Conservation (phyloP, 345 rosid species). For the Trapa bicornis region DNA sequence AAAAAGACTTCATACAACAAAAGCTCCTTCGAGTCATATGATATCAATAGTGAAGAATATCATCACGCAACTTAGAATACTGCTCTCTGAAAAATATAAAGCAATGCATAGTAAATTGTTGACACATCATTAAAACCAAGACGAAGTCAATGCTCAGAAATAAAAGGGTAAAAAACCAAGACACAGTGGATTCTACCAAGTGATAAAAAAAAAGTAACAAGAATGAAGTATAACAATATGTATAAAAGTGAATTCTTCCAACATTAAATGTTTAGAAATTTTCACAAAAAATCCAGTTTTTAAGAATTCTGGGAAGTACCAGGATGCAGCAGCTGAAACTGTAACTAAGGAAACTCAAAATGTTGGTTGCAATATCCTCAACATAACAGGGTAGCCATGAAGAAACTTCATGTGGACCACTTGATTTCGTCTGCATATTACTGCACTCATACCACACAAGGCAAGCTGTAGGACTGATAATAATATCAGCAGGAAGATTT, state of each 20-base stretch:
- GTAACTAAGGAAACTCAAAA: slow-evolving; percentile 67
- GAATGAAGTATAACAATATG: too few relatives aligned
- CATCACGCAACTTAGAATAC: not conserved
- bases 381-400: slow-evolving; percentile 51
- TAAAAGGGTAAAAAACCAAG: too few relatives aligned
- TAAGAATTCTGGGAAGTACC: slow-evolving; percentile 26
- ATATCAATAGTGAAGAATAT: not conserved
- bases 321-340: slow-evolving; percentile 69
- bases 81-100: not conserved
- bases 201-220: too few relatives aligned
- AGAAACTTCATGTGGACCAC: slow-evolving; percentile 40
- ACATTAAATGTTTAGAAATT: too few relatives aligned
- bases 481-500: slow-evolving; percentile 63
- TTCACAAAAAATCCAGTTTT: not conserved
- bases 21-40: not conserved
- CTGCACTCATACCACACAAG: slow-evolving; percentile 70
- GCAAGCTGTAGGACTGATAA: slow-evolving; percentile 59
- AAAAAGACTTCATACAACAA: not conserved
- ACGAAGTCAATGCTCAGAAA: too few relatives aligned
- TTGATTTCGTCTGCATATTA: slow-evolving; percentile 43
- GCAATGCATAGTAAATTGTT: not conserved
- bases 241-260: too few relatives aligned
- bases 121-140: too few relatives aligned
- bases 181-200: not conserved
- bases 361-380: slow-evolving; percentile 69